These are phyloP conservation scores for Aspergillus biplanus DNA, from an alignment of 495 filamentous ascomycete genomes.

Conservation along the genomic window DNA sequence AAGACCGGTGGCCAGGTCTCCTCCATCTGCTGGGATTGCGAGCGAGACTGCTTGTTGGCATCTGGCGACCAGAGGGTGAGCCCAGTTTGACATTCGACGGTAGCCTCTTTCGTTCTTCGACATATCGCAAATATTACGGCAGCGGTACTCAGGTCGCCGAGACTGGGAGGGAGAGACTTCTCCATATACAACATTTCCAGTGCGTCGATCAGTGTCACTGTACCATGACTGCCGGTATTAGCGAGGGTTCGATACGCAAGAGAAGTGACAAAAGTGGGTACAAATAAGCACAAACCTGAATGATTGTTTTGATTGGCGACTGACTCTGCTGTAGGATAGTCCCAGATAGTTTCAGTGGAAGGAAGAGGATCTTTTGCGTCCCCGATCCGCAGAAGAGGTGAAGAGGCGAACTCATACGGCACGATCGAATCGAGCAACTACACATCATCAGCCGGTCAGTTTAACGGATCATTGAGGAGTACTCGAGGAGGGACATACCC, in stretches of 20 bases:
- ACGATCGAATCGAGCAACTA: neutral
- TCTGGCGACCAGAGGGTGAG: neutral
- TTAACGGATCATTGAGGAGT: too few relatives aligned
- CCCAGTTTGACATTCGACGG: neutral
- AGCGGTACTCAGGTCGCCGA: neutral
- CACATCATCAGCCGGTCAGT: too few relatives aligned
- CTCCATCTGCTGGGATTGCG: neutral
- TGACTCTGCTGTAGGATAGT: too few relatives aligned
- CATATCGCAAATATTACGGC: neutral
- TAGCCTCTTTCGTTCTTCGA: neutral
- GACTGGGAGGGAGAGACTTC: neutral
- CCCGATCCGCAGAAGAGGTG: neutral
- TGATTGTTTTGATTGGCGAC: too few relatives aligned
- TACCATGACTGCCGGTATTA: neutral
- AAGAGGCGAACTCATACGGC: neutral
- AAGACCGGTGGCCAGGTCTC: neutral
- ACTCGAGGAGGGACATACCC: too few relatives aligned
- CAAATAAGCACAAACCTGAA: too few relatives aligned
- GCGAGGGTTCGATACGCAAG: too few relatives aligned
- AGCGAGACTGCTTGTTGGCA: neutral
- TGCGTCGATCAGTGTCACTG: neutral
- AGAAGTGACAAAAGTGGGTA: too few relatives aligned
- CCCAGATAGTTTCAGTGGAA: neutral
- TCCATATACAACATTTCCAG: conserved; percentile 1
- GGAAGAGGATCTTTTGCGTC: neutral